Conservation (phyloP, 2,329 filamentous ascomycete species). For the Colletotrichum lupini region DNA sequence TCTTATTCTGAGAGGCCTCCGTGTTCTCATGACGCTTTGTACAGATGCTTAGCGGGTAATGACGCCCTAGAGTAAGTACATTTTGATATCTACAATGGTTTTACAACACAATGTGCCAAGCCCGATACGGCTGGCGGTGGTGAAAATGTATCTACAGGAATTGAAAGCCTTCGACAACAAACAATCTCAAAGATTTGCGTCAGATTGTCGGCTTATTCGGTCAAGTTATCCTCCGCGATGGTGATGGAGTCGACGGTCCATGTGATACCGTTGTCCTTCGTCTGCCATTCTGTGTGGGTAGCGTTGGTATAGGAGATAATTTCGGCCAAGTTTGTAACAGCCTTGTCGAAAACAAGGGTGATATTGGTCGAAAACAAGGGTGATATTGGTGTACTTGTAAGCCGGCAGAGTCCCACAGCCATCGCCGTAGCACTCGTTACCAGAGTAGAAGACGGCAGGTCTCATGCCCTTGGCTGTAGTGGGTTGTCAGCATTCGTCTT, state of each 20-base stretch:
- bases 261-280: conserved; percentile 20
- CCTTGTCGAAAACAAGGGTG: conserved; percentile 23
- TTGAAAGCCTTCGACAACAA: background rate
- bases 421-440: conserved; percentile 25
- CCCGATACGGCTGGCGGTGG: background rate
- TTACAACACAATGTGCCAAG: background rate
- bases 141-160: background rate
- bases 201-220: background rate
- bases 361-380: conserved; percentile 25
- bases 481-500: background rate
- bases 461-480: conserved; percentile 21
- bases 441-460: conserved; percentile 21
- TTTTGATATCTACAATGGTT: background rate
- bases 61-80: background rate
- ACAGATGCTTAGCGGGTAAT: background rate
- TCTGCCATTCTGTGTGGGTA: conserved; percentile 18
- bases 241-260: conserved; percentile 20
- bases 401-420: conserved; percentile 12
- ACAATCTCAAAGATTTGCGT: background rate
- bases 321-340: conserved; percentile 3
- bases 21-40: background rate
- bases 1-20: background rate
- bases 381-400: conserved; percentile 23
- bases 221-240: conserved; percentile 21
- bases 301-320: conserved; percentile 24